A percentile compares a stretch with the other conserved stretches of the same genome.
Evolutionary conservation across 176 grass and related monocot genomes (phyloP).

Genomic region (Lolium rigidum): DNA sequence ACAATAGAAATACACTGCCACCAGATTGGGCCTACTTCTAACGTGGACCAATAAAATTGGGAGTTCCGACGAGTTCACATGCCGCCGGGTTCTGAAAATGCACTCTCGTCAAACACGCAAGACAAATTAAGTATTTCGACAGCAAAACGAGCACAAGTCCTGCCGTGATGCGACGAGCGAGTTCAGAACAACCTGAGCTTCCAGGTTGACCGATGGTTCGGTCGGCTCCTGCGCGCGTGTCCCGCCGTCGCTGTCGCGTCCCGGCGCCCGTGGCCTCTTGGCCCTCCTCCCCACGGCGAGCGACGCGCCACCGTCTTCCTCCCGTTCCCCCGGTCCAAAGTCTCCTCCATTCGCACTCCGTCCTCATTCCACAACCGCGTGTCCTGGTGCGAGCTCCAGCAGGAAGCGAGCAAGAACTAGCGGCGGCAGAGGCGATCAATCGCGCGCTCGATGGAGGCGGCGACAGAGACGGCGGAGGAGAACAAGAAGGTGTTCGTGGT

Average conservation of each 20-base stretch:
- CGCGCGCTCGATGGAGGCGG: constrained; percentile 15
- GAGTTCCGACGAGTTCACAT: too few species aligned
- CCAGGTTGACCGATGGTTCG: not conserved
- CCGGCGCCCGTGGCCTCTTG: not conserved
- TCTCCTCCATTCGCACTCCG: not conserved
- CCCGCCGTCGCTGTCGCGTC: constrained; percentile 30
- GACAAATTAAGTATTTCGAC: not conserved
- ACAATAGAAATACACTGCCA: too few species aligned
- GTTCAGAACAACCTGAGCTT: constrained; percentile 8
- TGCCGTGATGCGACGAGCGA: not conserved
- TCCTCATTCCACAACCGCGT: not conserved
- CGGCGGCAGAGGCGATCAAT: too few species aligned
- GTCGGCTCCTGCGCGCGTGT: constrained; percentile 6
- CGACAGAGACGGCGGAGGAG: not conserved
- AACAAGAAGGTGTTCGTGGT: constrained; percentile 64
- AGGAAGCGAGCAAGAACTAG: constrained; percentile 1
- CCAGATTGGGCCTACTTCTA: too few species aligned
- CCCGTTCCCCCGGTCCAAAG: constrained; percentile 10
- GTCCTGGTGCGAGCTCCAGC: constrained; percentile 7
- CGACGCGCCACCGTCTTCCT: constrained; percentile 31
- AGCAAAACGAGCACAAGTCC: not conserved
- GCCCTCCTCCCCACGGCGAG: constrained; percentile 15
- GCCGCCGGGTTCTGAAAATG: too few species aligned
- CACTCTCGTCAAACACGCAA: not conserved
- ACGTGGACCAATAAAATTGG: too few species aligned